Conservation (phyloP, 1,284 basidiomycete genomes). For the Pseudozyma sp. region DNA sequence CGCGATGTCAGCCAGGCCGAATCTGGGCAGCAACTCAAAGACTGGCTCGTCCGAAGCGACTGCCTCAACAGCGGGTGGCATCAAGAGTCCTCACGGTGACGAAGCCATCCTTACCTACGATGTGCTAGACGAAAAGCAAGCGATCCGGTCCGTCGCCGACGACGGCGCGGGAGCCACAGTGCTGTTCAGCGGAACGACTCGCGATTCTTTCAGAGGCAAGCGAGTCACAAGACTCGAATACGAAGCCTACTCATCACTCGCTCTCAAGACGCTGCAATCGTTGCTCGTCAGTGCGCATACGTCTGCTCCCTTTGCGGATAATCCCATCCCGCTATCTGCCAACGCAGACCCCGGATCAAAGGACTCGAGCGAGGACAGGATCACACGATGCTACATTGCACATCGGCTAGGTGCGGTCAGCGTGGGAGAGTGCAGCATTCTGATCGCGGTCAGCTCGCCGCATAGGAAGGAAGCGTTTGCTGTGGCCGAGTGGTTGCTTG, state of each 20-base stretch:
- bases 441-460: conserved; percentile 85
- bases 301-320: conserved; percentile 17
- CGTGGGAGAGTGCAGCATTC: conserved; percentile 82
- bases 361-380: conserved; percentile 8
- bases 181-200: conserved; percentile 79
- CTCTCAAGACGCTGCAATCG: conserved; percentile 75
- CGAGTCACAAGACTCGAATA: conserved; percentile 81
- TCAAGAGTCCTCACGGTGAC: conserved; percentile 31
- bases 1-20: no score
- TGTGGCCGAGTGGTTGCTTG: conserved; percentile 82
- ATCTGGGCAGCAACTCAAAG: background rate
- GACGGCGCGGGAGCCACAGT: conserved; percentile 69
- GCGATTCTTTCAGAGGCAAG: conserved; percentile 77
- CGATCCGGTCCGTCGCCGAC: conserved; percentile 37
- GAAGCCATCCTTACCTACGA: conserved; percentile 50
- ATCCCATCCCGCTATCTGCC: conserved; percentile 14
- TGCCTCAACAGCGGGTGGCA: conserved; percentile 13
- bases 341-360: conserved; percentile 5
- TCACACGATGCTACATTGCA: conserved; percentile 73
- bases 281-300: conserved; percentile 38
- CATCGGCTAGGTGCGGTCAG: conserved; percentile 84
- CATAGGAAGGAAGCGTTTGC: conserved; percentile 84
- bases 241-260: conserved; percentile 81
- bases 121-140: conserved; percentile 42
- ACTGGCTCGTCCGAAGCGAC: conserved; percentile 9